Evolutionary conservation across 805 yeast genomes (phyloP), one percentile per base, ranked within the genome.

Genomic region (Allodekkera sacchari): DNA sequence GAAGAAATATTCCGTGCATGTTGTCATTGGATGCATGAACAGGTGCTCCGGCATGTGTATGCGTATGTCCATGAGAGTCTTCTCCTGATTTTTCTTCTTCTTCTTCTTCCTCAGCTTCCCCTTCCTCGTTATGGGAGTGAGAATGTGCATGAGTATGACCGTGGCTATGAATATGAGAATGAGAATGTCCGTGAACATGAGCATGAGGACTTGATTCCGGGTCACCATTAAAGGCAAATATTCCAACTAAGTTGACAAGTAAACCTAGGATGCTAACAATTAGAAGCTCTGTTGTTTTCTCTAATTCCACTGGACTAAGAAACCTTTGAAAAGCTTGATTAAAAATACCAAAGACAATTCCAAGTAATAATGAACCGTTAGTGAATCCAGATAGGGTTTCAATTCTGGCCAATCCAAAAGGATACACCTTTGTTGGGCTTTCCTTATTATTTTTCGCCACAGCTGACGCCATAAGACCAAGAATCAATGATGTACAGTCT

Each of bases 311-410:
- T 0, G 97, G 97, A 42, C 76, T 68, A 28, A 75, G 65, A 18
- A 92, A 64, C 39, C 98, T 68, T 33, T 85, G 89, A 18, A 84
- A 44, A 0, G 96, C 92, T 54, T 92, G 96, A 40, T 83, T 76
- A 16, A 83, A 67, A 27, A 92, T 87, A 13, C 95, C 92, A 16
- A 81, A 79, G 16, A 92, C 88, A 28, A 92, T 89, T 3, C 95
- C 96, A 16, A 94, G 56, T 26, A 92, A 63, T 31, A 92, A 57
- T 6, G 94, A 80, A 4, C 95, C 98, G 53, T 92, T 92, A 4
- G 97, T 83, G 48, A 92, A 92, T 0, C 98, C 98, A 0, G 96
- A 92, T 34, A 92, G 64, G 2, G 94, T 87, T 53, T 88, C 97
- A 29, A 92, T 74, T 53, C 87, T 74, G 6, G 76, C 67, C 31